phyloP scores from a whole-genome alignment of 208 protist species.

The Trypanosomatidae sp. region DNA sequence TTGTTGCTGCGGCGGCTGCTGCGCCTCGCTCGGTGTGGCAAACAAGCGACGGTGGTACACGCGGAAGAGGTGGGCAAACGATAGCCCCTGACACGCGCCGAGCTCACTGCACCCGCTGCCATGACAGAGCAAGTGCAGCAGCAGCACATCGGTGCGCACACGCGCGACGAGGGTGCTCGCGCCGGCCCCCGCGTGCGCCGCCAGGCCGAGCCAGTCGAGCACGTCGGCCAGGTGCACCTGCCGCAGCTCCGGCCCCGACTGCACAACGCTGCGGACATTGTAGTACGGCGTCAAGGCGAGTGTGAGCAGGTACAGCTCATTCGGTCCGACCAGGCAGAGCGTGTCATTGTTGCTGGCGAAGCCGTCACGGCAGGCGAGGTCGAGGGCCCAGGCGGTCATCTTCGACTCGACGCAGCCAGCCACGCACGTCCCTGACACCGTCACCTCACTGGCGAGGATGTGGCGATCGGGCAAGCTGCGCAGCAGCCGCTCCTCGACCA shows the following conservation, averaged over 20 bases:
- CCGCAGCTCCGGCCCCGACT: slow-evolving; percentile 34
- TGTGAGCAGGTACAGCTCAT: slow-evolving; percentile 51
- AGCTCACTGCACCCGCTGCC: slow-evolving; percentile 49
- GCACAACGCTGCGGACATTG: slow-evolving; percentile 36
- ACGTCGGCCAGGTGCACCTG: slow-evolving; percentile 36
- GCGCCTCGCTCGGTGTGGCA: too few species aligned
- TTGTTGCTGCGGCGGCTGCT: neutral
- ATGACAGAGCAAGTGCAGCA: slow-evolving; percentile 44
- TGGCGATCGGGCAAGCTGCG: slow-evolving; percentile 42
- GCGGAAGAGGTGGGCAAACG: slow-evolving; percentile 29
- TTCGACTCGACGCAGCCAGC: slow-evolving; percentile 68
- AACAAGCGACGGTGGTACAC: slow-evolving; percentile 16
- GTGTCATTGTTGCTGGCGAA: slow-evolving; percentile 42
- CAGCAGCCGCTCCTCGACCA: slow-evolving; percentile 67
- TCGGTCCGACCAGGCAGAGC: slow-evolving; percentile 53
- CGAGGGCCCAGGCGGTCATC: slow-evolving; percentile 70
- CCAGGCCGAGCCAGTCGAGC: slow-evolving; percentile 60
- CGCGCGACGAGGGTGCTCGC: slow-evolving; percentile 27
- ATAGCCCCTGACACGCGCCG: slow-evolving; percentile 7
- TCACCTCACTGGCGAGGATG: slow-evolving; percentile 33
- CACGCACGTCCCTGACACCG: slow-evolving; percentile 48
- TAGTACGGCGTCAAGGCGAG: slow-evolving; percentile 65
- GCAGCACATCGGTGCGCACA: slow-evolving; percentile 55
- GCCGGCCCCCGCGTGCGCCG: slow-evolving; percentile 16
- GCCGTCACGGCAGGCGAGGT: slow-evolving; percentile 55